A percentile compares a stretch with the other conserved stretches of the same genome.
These are phyloP conservation scores for Penicillium canariense DNA, from an alignment of 495 filamentous ascomycete species.

Conservation along the genomic window DNA sequence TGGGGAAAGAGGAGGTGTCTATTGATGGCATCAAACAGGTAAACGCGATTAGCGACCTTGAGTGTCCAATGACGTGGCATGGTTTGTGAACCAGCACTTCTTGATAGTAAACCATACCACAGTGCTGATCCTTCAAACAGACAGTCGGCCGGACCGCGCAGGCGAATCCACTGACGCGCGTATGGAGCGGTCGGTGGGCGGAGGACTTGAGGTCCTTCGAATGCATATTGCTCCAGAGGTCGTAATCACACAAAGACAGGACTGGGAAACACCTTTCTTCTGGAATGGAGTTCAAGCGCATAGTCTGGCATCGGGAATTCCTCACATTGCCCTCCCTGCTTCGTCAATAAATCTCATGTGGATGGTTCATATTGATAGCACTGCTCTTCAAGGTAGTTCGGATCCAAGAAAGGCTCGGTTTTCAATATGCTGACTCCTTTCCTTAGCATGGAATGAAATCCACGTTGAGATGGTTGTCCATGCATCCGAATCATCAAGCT, in stretches of 20 bases:
- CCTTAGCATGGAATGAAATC: slow-evolving; percentile 68
- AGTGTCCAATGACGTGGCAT: slow-evolving; percentile 55
- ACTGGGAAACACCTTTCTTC: slow-evolving; percentile 53
- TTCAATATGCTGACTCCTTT: slow-evolving; percentile 6
- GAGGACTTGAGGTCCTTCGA: slow-evolving; percentile 44
- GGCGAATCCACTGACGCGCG: slow-evolving; percentile 46
- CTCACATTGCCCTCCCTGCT: slow-evolving; percentile 68
- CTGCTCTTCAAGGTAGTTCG: slow-evolving; percentile 59
- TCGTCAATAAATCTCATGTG: slow-evolving; percentile 63
- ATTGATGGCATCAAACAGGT: slow-evolving; percentile 50
- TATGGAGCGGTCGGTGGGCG: slow-evolving; percentile 48
- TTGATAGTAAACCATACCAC: background rate
- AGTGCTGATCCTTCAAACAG: slow-evolving; percentile 29
- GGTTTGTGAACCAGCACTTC: slow-evolving; percentile 30
- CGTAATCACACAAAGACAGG: slow-evolving; percentile 46
- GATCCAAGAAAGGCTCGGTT: background rate
- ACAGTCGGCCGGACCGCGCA: slow-evolving; percentile 50
- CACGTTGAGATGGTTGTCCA: slow-evolving; percentile 76
- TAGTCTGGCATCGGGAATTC: slow-evolving; percentile 36
- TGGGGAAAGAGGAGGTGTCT: slow-evolving; percentile 53
- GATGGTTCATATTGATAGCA: slow-evolving; percentile 71
- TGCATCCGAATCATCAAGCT: slow-evolving; percentile 65
- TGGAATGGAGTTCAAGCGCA: slow-evolving; percentile 48
- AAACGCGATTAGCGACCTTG: slow-evolving; percentile 43
- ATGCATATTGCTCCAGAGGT: slow-evolving; percentile 49